These are phyloP conservation scores for Xylaria sp. DNA, from an alignment of 2,329 filamentous ascomycete genomes.

Conservation along the genomic window DNA sequence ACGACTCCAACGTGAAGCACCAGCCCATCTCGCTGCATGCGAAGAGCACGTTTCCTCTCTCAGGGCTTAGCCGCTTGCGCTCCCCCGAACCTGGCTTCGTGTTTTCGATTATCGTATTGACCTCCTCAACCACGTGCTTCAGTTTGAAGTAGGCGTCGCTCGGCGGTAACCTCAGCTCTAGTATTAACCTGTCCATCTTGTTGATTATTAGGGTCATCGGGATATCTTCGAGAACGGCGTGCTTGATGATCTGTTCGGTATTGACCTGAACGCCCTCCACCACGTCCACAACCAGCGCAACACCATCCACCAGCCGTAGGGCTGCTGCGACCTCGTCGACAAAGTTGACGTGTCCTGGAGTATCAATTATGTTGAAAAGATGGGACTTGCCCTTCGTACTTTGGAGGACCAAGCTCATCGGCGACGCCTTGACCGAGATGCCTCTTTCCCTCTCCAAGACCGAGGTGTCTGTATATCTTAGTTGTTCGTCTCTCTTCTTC, in stretches of 20 bases:
- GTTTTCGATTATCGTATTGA: slow-evolving; percentile 93
- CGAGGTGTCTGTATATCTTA: slow-evolving; percentile 93
- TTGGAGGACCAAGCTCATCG: slow-evolving; percentile 91
- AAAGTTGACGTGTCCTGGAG: slow-evolving; percentile 97
- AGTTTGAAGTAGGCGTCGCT: slow-evolving; percentile 98
- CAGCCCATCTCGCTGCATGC: slow-evolving; percentile 91
- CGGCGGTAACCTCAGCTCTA: slow-evolving; percentile 92
- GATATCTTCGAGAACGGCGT: slow-evolving; percentile 86
- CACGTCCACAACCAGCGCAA: slow-evolving; percentile 92
- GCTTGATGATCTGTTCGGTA: slow-evolving; percentile 95
- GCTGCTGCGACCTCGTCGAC: slow-evolving; percentile 94
- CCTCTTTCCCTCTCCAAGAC: slow-evolving; percentile 87
- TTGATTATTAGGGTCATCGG: slow-evolving; percentile 91
- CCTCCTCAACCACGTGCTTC: slow-evolving; percentile 97
- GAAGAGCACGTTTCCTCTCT: slow-evolving; percentile 98
- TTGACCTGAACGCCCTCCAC: slow-evolving; percentile 99
- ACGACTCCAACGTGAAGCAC: slow-evolving; percentile 94
- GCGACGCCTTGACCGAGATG: slow-evolving; percentile 87
- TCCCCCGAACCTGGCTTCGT: slow-evolving; percentile 81
- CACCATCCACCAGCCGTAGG: slow-evolving; percentile 83
- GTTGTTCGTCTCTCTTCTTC: slow-evolving; percentile 81
- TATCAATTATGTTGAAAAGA: slow-evolving; percentile 92
- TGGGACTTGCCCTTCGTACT: slow-evolving; percentile 92
- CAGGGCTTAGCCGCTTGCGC: slow-evolving; percentile 81
- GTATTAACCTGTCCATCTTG: slow-evolving; percentile 93